Evolutionary conservation across 2,329 filamentous ascomycete species (phyloP), one percentile per base, ranked within the genome.

Genomic region (Mycogone perniciosa): DNA sequence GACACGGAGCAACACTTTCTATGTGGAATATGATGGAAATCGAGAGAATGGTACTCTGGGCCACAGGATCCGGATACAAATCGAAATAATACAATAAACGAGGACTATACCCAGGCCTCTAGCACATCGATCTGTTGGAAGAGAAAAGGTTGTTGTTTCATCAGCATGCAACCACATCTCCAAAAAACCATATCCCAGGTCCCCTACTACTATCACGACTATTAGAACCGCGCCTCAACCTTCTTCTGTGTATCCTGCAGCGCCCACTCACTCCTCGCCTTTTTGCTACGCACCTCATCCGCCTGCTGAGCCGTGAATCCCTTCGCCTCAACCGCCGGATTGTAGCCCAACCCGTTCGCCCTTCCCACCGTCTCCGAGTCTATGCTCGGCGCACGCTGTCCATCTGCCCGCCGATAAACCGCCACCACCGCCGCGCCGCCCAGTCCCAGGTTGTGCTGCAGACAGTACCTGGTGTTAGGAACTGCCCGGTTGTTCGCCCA

Each of bases 381-480:
- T 4, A 95, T 66, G 34, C 75, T 71, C 4, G 73, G 71, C 3
- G 84, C 84, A 50, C 71, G 74, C 67, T 79, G 75, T 8, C 89
- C 88, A 67, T 97, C 92, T 1, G 86, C 86, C 11, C 91, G 81
- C 71, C 83, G 84, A 69, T 96, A 96, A 3, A 97, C 87, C 0
- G 89, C 92, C 26, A 93, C 88, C 1, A 97, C 91, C 2, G 84
- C 90, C 3, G 91, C 92, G 49, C 93, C 93, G 10, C 92, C 92
- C 5, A 97, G 76, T 0, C 92, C 93, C 1, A 97, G 77, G 64
- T 97, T 97, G 67, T 97, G 93, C 74, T 96, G 91, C 57, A 97
- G 74, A 51, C 86, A 88, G 52, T 82, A 82, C 55, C 73, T 80
- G 0, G 90, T 93, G 52, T 77, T 76, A 20, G 80, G 73, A 1